Evolutionary conservation across 495 filamentous ascomycete species (phyloP), one percentile per base, ranked within the genome.

Genomic region (Barbatosphaeria neglecta): DNA sequence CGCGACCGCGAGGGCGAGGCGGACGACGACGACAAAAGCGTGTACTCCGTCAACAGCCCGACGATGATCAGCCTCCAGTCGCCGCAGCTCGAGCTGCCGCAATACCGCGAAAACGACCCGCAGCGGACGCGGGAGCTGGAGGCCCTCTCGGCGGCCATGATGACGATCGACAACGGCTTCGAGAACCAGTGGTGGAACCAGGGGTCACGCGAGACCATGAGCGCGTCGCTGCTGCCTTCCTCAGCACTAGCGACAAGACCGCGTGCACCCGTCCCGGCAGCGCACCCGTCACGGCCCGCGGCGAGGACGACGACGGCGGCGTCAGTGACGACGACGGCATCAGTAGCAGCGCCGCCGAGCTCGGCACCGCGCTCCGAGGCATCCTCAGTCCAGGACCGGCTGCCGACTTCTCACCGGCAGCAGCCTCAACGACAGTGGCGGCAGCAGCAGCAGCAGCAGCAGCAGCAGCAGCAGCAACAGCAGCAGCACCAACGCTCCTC

Each of bases 141-240:
- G 44, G 66, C 69, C 1, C 55, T 77, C 15, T 69, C 70, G 16
- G 63, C 63, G 22, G 74, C 74, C 22, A 73, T 77, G 72, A 69
- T 77, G 65, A 76, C 74, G 4, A 70, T 77, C 7, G 74, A 75
- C 50, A 71, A 72, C 45, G 70, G 70, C 10, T 72, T 73, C 33
- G 70, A 73, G 56, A 67, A 65, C 53, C 68, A 72, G 52, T 72
- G 69, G 69, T 72, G 69, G 69, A 64, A 69, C 45, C 66, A 68
- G 44, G 68, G 68, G 6, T 37, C 20, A 5, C 50, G 66, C 2
- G 57, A 65, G 47, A 40, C 27, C 3, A 50, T 24, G 38, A 49
- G 50, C 37, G 3, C 25, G 18, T 9, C n/a, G 4, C 35, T 46
- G 13, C 31, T 38, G 11, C 38, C 53, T 41, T n/a, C n/a, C n/a